Evolutionary conservation across 306 rosid genomes (phyloP), one percentile per base, ranked within the genome.

Genomic region (Fagus sylvatica): DNA sequence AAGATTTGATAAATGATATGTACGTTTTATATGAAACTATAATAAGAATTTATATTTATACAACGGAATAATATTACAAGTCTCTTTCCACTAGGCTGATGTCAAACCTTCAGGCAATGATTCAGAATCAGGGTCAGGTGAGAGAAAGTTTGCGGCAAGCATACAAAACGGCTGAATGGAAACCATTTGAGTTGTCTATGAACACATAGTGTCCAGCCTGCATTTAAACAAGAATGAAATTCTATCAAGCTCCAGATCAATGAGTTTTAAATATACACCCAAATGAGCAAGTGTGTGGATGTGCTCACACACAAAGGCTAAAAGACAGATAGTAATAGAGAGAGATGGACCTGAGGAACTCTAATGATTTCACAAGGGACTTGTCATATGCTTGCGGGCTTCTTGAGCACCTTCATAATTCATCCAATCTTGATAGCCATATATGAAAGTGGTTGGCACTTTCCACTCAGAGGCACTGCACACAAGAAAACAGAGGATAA

Each of bases 341-440:
- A 83, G 78, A 75, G 53, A 72, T 53, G 16, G 77, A 96, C 99
- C 96, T 88, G 91, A 57, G 98, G 98, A 87, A 91, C 94, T 71
- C 99, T 86, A 43, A 96, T 80, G 57, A 93, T 96, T 75, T 96
- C 99, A 75, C 99, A 96, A 6, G 97, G 94, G 70, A 93, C 98
- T 59, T 86, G n/a, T 85, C 99, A 96, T 96, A 30, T 76, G 84
- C 80, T 89, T 84, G 78, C 98, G 94, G 73, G 99, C 98, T 86
- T 88, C 97, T 90, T 86, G 90, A 73, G 98, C 99, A 22, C 94
- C 99, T 80, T 84, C 83, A 73, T 96, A 96, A 78, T 76, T 85
- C 98, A 93, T 89, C 99, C 98, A 96, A 66, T 96, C 99, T 61
- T 90, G 76, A 72, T 72, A n/a, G 30, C 99, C 99, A 78, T 93